Evolutionary conservation across 768 basidiomycete species (phyloP).

Genomic region (Coprinopsis marcescibilis): DNA sequence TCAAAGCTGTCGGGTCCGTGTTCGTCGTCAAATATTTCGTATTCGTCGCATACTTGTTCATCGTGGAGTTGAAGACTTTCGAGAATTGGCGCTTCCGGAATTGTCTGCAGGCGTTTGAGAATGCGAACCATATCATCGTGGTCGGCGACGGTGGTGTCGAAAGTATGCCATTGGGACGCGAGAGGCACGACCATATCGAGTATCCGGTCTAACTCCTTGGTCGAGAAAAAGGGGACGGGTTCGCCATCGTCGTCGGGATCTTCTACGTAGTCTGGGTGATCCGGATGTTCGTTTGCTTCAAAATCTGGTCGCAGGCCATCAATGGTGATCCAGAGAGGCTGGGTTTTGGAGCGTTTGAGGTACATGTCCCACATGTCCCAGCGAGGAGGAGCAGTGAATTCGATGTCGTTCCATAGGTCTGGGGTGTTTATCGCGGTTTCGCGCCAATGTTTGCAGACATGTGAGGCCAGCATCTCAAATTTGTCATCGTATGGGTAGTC

Average conservation of each 20-base stretch:
- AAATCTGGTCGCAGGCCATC: constrained; percentile 31
- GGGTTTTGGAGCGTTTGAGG: constrained; percentile 48
- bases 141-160: constrained; percentile 40
- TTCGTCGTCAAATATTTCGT: constrained; percentile 30
- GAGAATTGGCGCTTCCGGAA: constrained; percentile 47
- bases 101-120: constrained; percentile 36
- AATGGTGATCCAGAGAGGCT: constrained; percentile 49
- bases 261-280: constrained; percentile 11
- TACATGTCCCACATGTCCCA: constrained; percentile 39
- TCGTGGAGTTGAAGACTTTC: constrained; percentile 51
- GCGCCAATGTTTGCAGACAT: constrained; percentile 60
- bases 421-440: constrained; percentile 46
- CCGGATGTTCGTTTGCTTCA: constrained; percentile 21
- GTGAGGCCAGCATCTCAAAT: constrained; percentile 54
- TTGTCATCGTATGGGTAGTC: constrained; percentile 7
- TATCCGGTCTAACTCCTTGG: constrained; percentile 29
- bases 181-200: constrained; percentile 46
- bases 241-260: constrained; percentile 12
- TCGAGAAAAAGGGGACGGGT: constrained; percentile 22
- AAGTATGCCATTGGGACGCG: constrained; percentile 45
- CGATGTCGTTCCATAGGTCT: constrained; percentile 49
- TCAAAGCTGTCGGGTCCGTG: constrained; percentile 29
- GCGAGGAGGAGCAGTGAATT: constrained; percentile 33
- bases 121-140: constrained; percentile 44
- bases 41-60: constrained; percentile 44